Conservation (phyloP, 2,329 filamentous ascomycete genomes). For the Arachnomyces sp. region DNA sequence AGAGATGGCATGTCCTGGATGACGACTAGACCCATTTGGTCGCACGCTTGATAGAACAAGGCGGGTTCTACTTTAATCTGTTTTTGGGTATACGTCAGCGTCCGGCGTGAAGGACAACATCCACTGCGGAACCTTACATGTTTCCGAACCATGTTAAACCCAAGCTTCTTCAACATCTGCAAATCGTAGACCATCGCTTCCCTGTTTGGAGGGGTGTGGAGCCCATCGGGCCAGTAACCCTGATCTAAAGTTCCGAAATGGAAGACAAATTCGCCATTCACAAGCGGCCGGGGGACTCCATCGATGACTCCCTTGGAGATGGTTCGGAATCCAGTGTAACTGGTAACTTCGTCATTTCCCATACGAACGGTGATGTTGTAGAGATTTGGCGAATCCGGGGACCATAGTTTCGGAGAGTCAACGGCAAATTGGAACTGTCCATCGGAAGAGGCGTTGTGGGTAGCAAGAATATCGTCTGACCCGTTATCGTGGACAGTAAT, state of each 20-base stretch:
- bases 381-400: slow-evolving; percentile 52
- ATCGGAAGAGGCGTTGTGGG: slow-evolving; percentile 40
- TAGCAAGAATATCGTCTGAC: slow-evolving; percentile 34
- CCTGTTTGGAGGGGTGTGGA: slow-evolving; percentile 55
- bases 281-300: slow-evolving; percentile 51
- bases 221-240: slow-evolving; percentile 62
- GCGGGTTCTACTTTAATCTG: slow-evolving; percentile 60
- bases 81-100: not conserved
- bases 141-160: slow-evolving; percentile 64
- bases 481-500: slow-evolving; percentile 30
- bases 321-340: slow-evolving; percentile 63
- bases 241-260: slow-evolving; percentile 62
- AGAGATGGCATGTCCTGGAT: slow-evolving; percentile 66
- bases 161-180: slow-evolving; percentile 54
- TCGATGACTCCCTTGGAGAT: slow-evolving; percentile 49
- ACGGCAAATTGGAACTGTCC: slow-evolving; percentile 48
- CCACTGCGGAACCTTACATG: slow-evolving; percentile 42
- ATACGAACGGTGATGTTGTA: slow-evolving; percentile 55
- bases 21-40: slow-evolving; percentile 56
- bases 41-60: slow-evolving; percentile 60
- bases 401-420: slow-evolving; percentile 53
- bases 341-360: slow-evolving; percentile 47
- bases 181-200: slow-evolving; percentile 63
- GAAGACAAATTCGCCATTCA: slow-evolving; percentile 63
- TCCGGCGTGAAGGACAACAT: not conserved